Evolutionary conservation across 306 rosid species (phyloP).

Genomic region (Casuarina equisetifolia): DNA sequence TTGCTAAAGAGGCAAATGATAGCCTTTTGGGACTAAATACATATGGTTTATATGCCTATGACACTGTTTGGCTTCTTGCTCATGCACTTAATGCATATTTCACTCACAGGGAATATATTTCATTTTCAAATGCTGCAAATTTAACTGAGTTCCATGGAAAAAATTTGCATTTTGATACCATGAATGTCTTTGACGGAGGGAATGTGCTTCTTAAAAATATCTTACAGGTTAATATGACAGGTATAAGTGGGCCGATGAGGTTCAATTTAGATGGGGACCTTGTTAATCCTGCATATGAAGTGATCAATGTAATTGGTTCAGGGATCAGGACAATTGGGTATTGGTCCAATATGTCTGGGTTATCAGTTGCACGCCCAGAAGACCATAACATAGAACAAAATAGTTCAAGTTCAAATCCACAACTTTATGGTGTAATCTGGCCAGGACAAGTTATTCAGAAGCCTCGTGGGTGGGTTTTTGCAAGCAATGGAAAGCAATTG

Average conservation of each 20-base stretch:
- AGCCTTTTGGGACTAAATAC: conserved; percentile 51
- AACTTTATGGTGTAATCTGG: conserved; percentile 61
- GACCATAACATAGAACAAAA: conserved; percentile 44
- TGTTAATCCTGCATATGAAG: conserved; percentile 67
- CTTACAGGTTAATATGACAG: conserved; percentile 61
- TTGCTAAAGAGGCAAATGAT: conserved; percentile 6
- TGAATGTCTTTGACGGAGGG: conserved; percentile 78
- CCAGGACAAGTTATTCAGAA: conserved; percentile 64
- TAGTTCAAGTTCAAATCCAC: conserved; percentile 34
- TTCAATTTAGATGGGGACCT: conserved; percentile 56
- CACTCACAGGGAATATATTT: conserved; percentile 54
- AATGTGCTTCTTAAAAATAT: conserved; percentile 42
- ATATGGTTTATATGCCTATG: conserved; percentile 69
- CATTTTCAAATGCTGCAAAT: conserved; percentile 65
- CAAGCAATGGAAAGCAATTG: conserved; percentile 71
- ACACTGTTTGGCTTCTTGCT: conserved; percentile 81
- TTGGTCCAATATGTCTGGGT: conserved; percentile 83
- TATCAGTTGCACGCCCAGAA: conserved; percentile 63
- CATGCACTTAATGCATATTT: conserved; percentile 71
- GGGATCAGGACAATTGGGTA: conserved; percentile 70
- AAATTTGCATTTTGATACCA: conserved; percentile 52
- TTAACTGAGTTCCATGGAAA: conserved; percentile 30
- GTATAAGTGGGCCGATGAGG: conserved; percentile 63
- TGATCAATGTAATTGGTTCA: conserved; percentile 71
- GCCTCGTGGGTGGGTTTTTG: conserved; percentile 97